Evolutionary conservation across 441 rosid species (phyloP).

Genomic region (Pelargonium citronellum): DNA sequence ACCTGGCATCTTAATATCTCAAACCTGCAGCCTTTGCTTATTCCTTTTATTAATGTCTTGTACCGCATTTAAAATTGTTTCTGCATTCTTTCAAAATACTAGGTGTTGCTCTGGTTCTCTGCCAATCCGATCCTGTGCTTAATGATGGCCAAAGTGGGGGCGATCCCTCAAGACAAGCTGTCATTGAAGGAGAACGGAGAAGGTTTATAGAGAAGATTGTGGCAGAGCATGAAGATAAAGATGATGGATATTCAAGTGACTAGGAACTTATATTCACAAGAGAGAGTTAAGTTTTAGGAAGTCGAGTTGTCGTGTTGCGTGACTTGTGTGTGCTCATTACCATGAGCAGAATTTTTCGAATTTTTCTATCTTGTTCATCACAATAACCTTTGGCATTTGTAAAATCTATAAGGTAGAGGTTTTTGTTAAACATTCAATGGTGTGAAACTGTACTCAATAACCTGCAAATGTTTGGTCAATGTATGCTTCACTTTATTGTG

Average conservation of each 20-base stretch:
- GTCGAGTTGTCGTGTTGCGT: background rate
- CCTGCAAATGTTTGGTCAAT: too few relatives aligned
- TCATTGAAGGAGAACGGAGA: constrained; percentile 77
- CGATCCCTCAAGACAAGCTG: constrained; percentile 67
- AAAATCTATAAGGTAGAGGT: background rate
- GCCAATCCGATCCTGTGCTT: constrained; percentile 88
- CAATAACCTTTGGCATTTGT: background rate
- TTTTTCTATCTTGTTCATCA: constrained; percentile 1
- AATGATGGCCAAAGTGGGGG: constrained; percentile 83
- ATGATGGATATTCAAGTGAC: constrained; percentile 78
- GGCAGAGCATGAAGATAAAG: constrained; percentile 69
- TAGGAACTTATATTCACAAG: constrained; percentile 29
- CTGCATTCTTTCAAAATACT: constrained; percentile 14
- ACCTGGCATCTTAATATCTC: background rate
- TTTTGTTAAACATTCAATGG: background rate
- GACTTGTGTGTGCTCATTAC: background rate
- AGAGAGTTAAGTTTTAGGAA: background rate
- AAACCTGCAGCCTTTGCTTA: background rate
- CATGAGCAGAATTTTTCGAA: background rate
- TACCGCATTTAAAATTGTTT: background rate
- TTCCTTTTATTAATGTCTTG: background rate
- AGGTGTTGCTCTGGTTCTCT: constrained; percentile 93
- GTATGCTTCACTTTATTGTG: too few relatives aligned
- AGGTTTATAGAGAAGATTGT: constrained; percentile 82
- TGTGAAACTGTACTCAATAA: too few relatives aligned